phyloP scores from a whole-genome alignment of 106 monocot species.

The Platanthera zijinensis region DNA sequence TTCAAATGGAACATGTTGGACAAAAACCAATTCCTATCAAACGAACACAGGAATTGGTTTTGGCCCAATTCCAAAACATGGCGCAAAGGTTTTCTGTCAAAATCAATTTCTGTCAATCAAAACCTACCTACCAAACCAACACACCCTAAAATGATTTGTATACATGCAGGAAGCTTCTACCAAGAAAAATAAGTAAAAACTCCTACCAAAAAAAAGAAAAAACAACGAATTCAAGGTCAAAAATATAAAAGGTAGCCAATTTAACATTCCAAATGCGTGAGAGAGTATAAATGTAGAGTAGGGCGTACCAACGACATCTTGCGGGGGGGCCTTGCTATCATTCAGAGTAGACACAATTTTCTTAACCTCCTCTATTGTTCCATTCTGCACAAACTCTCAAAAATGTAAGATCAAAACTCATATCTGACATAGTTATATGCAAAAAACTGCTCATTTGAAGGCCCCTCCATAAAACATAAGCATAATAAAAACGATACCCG shows the following conservation, averaged over 20 bases:
- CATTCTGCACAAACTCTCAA: constrained; percentile 38
- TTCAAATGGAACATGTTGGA: not conserved
- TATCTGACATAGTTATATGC: not conserved
- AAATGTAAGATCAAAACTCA: not conserved
- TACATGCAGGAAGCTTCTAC: not conserved
- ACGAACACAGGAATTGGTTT: too few relatives aligned
- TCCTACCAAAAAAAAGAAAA: too few relatives aligned
- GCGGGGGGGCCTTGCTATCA: constrained; percentile 37
- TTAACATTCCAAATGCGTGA: not conserved
- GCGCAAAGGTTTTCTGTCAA: too few relatives aligned
- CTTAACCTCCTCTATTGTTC: constrained; percentile 57
- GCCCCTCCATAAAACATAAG: not conserved
- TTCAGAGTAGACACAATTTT: constrained; percentile 58
- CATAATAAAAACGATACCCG: not conserved
- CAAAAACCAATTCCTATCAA: not conserved
- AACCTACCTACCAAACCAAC: too few relatives aligned
- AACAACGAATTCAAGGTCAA: not conserved
- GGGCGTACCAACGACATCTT: constrained; percentile 65
- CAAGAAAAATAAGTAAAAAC: not conserved
- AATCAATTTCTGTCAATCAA: too few relatives aligned
- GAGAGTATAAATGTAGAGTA: not conserved
- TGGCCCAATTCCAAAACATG: too few relatives aligned
- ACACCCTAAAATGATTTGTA: not conserved
- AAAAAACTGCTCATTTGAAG: not conserved
- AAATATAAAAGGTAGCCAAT: not conserved